Conservation (phyloP, 2,329 filamentous ascomycete species). For the Xylaria sp. region DNA sequence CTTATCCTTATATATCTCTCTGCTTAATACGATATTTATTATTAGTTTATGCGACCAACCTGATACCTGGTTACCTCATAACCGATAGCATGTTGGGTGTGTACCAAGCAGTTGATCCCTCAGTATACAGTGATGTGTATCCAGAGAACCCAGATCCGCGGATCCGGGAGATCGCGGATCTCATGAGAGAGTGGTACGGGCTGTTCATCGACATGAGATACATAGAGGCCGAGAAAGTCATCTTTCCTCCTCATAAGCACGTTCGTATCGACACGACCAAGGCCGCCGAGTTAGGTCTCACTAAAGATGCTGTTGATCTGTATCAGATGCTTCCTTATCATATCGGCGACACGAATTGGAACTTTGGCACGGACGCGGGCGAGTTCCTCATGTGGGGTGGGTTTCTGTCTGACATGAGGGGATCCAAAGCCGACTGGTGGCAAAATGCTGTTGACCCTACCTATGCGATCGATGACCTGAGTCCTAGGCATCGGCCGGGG, state of each 20-base stretch:
- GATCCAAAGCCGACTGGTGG: neutral
- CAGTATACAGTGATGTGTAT: neutral
- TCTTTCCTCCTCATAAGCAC: neutral
- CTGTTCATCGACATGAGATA: neutral
- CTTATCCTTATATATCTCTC: neutral
- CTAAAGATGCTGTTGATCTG: neutral
- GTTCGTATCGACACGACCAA: neutral
- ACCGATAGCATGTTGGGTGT: neutral
- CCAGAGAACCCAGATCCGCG: neutral
- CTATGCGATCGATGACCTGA: slow-evolving; percentile 1
- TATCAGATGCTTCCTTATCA: neutral
- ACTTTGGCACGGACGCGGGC: neutral
- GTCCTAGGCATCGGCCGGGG: neutral
- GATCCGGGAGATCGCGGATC: neutral
- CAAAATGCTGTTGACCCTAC: neutral
- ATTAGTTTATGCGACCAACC: neutral
- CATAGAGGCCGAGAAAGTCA: neutral
- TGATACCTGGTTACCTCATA: neutral
- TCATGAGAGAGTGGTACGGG: neutral
- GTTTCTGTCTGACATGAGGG: neutral
- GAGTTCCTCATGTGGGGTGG: neutral
- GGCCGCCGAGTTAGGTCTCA: neutral
- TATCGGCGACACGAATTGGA: neutral
- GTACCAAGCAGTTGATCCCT: neutral
- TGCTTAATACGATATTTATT: neutral